phyloP scores from a whole-genome alignment of 495 filamentous ascomycete genomes.

The Pyrenopolyporus hunteri region DNA sequence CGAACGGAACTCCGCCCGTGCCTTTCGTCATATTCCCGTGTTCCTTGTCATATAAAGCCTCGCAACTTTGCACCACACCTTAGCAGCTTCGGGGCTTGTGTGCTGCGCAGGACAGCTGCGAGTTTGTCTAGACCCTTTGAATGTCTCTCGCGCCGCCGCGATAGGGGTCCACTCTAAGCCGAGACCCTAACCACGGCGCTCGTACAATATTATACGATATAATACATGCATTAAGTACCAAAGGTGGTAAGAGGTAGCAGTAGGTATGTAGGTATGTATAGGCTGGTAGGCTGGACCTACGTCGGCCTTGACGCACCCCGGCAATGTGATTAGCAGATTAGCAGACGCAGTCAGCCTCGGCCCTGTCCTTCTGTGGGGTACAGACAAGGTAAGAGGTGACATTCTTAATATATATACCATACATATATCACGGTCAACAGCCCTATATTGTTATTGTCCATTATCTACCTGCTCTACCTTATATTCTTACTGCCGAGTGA shows the following conservation, averaged over 20 bases:
- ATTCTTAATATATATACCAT: slow-evolving; percentile 15
- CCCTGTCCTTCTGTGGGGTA: slow-evolving; percentile 37
- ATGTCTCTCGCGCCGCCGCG: slow-evolving; percentile 7
- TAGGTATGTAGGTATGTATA: too few species aligned
- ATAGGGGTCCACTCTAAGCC: slow-evolving; percentile 19
- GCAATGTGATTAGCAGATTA: slow-evolving; percentile 31
- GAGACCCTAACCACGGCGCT: slow-evolving; percentile 15
- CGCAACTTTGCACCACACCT: slow-evolving; percentile 33
- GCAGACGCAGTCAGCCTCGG: slow-evolving; percentile 37
- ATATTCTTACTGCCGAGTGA: neutral
- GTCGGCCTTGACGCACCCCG: slow-evolving; percentile 24
- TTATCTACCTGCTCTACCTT: neutral
- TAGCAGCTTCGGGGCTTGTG: slow-evolving; percentile 15
- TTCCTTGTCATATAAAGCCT: slow-evolving; percentile 27
- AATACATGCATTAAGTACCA: too few species aligned
- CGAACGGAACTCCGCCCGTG: slow-evolving; percentile 28
- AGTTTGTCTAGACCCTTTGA: slow-evolving; percentile 22
- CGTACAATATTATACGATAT: too few species aligned
- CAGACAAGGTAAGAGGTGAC: slow-evolving; percentile 24
- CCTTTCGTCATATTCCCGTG: slow-evolving; percentile 32
- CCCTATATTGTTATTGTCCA: slow-evolving; percentile 16
- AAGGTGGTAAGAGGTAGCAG: too few species aligned
- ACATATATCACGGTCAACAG: slow-evolving; percentile 5
- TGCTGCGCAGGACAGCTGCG: neutral
- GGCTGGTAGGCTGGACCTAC: too few species aligned